These are phyloP conservation scores for Claviceps sorghi DNA, from an alignment of 2,329 filamentous ascomycete genomes.

Conservation along the genomic window DNA sequence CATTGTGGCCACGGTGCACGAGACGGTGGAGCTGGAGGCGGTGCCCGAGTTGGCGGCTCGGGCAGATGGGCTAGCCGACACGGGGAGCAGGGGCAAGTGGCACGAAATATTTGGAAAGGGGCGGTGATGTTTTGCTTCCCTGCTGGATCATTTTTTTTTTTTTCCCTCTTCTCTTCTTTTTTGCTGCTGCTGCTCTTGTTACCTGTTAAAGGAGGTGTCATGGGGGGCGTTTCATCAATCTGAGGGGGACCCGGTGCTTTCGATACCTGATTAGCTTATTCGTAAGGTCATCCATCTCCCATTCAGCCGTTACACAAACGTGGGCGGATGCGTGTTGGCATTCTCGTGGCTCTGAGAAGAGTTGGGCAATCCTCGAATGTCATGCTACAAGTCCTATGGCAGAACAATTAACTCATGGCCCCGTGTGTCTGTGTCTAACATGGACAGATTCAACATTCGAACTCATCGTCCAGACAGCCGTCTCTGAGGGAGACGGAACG, in stretches of 20 bases:
- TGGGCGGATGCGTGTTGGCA: not conserved
- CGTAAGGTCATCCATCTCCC: too few species aligned
- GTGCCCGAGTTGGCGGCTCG: slow-evolving; percentile 21
- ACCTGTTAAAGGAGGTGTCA: too few species aligned
- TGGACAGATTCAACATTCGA: not conserved
- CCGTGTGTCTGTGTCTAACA: not conserved
- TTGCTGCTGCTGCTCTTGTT: too few species aligned
- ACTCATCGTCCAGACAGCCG: not conserved
- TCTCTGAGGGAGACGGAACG: not conserved
- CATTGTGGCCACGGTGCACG: slow-evolving; percentile 41
- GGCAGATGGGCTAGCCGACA: slow-evolving; percentile 14
- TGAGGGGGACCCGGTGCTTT: too few species aligned
- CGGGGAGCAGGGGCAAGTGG: slow-evolving; percentile 37
- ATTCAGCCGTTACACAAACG: too few species aligned
- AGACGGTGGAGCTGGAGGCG: slow-evolving; percentile 45
- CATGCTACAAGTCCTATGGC: too few species aligned
- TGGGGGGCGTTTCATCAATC: too few species aligned
- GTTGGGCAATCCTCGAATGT: not conserved
- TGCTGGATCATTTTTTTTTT: too few species aligned
- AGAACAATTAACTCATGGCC: too few species aligned
- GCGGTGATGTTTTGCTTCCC: slow-evolving; percentile 15
- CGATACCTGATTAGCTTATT: too few species aligned
- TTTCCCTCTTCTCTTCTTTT: too few species aligned
- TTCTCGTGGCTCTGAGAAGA: not conserved
- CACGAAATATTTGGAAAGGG: slow-evolving; percentile 41